Evolutionary conservation across 2,329 filamentous ascomycete species (phyloP), one percentile per base, ranked within the genome.

Genomic region (Nemania serpens): DNA sequence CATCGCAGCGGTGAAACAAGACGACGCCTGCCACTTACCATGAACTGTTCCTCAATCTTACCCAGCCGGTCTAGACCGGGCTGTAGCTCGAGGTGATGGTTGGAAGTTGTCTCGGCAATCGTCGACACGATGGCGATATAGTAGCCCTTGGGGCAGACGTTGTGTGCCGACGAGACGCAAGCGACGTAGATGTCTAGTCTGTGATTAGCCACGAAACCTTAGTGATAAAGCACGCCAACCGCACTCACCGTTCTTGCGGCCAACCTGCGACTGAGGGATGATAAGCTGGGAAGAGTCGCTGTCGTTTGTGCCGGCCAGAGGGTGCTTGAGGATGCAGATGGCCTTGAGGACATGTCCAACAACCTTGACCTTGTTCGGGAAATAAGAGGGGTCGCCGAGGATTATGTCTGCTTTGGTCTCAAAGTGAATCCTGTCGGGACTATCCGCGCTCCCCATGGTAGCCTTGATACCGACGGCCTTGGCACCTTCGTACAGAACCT

Each of bases 101-200:
- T 98, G 67, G 91, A 88, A 63, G 88, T 81, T 46, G 88, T 89
- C 83, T 99, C 96, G 66, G 95, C 92, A 74, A 99, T 97, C 62
- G 95, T 99, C 49, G 93, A 97, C 67, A 99, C 94, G 63, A 98
- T 99, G 71, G 95, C 95, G 70, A 99, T 92, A 83, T 96, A 99
- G 86, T 97, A 98, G 63, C 94, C 94, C 85, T 97, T 96, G 72
- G 96, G 95, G 82, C 94, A 98, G 70, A 99, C 96, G 72, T 96
- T 98, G 82, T 99, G 96, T 39, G 93, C 91, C 41, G 91, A 92
- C 1, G 93, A 97, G 61, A 99, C 93, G 76, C 95, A 91, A 59
- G 95, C 94, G 74, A 99, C 89, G 84, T 99, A 99, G 74, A 99
- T 93, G 55, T 73, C 71, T 73, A 46, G 29, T 6, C 13, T 34